Conservation (phyloP, 2,329 filamentous ascomycete species). For the Alternaria sp. region DNA sequence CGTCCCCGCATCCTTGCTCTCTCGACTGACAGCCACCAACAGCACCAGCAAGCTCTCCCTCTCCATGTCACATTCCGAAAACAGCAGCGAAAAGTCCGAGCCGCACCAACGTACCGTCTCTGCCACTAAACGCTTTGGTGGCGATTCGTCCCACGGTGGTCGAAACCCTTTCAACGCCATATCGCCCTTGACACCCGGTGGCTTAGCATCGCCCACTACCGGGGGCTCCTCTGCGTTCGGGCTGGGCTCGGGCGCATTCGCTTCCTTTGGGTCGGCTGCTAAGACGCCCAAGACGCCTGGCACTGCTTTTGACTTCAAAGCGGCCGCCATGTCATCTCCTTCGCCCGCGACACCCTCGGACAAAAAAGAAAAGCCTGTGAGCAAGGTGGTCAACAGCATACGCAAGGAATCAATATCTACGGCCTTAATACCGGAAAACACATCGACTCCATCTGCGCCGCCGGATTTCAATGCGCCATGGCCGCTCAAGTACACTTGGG, state of each 20-base stretch:
- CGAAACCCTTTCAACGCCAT: slow-evolving; percentile 82
- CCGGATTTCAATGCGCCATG: slow-evolving; percentile 50
- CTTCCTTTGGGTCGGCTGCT: slow-evolving; percentile 82
- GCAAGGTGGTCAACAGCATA: slow-evolving; percentile 44
- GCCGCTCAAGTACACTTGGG: slow-evolving; percentile 85
- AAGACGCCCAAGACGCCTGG: slow-evolving; percentile 90
- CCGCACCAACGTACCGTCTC: slow-evolving; percentile 69
- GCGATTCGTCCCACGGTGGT: slow-evolving; percentile 78
- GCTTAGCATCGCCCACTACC: slow-evolving; percentile 76
- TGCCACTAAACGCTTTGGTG: slow-evolving; percentile 78
- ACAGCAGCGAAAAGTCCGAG: slow-evolving; percentile 59
- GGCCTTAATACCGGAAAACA: slow-evolving; percentile 37
- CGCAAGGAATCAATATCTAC: slow-evolving; percentile 47
- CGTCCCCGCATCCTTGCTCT: slow-evolving; percentile 27
- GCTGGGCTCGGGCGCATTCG: slow-evolving; percentile 93
- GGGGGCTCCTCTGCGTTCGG: slow-evolving; percentile 90
- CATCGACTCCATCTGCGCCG: slow-evolving; percentile 52
- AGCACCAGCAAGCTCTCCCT: slow-evolving; percentile 92
- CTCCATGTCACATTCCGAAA: slow-evolving; percentile 72
- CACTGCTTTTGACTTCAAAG: slow-evolving; percentile 79
- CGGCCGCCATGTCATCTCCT: slow-evolving; percentile 57
- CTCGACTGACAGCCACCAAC: slow-evolving; percentile 42
- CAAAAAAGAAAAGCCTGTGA: slow-evolving; percentile 60
- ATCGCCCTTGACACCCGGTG: slow-evolving; percentile 72
- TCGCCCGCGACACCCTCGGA: slow-evolving; percentile 68